Evolutionary conservation across 2,329 filamentous ascomycete species (phyloP), one percentile per base, ranked within the genome.

Genomic region (Mycosphaerella arachidis): DNA sequence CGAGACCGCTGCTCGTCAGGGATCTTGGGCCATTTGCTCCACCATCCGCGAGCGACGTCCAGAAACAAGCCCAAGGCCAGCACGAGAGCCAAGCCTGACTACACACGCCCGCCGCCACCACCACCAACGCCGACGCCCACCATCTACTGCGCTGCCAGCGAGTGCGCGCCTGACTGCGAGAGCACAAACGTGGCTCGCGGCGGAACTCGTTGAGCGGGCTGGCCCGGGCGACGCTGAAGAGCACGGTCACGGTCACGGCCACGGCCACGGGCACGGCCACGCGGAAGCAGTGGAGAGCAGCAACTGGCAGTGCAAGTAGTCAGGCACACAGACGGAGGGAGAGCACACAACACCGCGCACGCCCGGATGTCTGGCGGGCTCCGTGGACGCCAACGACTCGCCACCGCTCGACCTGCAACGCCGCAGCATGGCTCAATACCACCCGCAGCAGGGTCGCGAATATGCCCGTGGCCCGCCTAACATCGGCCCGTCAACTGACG

Each of bases 381-480:
- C 53, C 27, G 50, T 55, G 61, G 62, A 60, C 50, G 59, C 59
- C 59, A 59, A 50, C 12, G 27, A 50, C 46, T 16, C 46, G 46
- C 46, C 46, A 27, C 12, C 46, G 12, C 30, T 33, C 31, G 30
- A 40, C 31, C 48, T 24, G 31, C 55, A 30, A 43, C 31, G 24
- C 29, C 52, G 45, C 63, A 56, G 56, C 67, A 86, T 86, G 86
- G 85, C 86, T 73, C 85, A 88, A 73, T 84, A 87, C 76, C 78
- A 82, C 72, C 75, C 81, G 67, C 85, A 86, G 72, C 82, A 85
- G 73, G 83, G 84, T 69, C 81, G 85, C 73, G 81, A 82, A 71
- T 81, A 85, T 62, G 67, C 59, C 75, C 74, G 74, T 65, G 61
- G 50, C 12, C 57, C 61, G 29, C 73, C 73, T 60, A 76, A 76